These are phyloP conservation scores for Colletotrichum sp. DNA, from an alignment of 2,329 filamentous ascomycete species.

Conservation along the genomic window DNA sequence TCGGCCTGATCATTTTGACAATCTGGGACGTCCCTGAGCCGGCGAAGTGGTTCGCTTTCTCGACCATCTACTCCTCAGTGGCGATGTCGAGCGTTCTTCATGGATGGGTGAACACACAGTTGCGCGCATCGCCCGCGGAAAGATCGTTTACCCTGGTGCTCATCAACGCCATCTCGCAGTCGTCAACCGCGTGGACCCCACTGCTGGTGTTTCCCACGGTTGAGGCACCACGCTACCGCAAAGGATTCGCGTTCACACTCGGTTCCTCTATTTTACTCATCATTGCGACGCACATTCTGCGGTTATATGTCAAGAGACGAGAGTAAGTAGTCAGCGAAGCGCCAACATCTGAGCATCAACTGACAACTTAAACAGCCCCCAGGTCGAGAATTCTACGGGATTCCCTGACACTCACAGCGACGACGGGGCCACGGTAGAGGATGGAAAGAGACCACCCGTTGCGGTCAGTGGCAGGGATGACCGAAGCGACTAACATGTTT, in stretches of 20 bases:
- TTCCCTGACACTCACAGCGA: not conserved
- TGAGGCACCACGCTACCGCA: conserved; percentile 46
- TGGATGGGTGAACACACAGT: conserved; percentile 12
- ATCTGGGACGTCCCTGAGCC: conserved; percentile 62
- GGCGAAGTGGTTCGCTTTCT: conserved; percentile 58
- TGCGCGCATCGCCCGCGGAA: conserved; percentile 3
- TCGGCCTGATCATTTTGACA: conserved; percentile 44
- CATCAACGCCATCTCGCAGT: conserved; percentile 52
- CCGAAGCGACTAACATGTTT: not conserved
- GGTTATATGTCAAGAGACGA: conserved; percentile 2
- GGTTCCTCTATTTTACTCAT: conserved; percentile 6
- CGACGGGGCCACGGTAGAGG: not conserved
- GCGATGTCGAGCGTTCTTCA: conserved; percentile 13
- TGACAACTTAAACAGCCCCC: not conserved
- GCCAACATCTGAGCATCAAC: not conserved
- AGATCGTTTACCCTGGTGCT: conserved; percentile 11
- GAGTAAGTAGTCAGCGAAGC: not conserved
- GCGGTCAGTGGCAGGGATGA: not conserved
- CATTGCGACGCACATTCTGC: not conserved
- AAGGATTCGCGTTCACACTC: conserved; percentile 46
- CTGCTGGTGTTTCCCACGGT: conserved; percentile 54
- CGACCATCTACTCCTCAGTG: conserved; percentile 30
- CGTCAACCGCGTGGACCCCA: conserved; percentile 60
- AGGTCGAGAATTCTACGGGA: not conserved
- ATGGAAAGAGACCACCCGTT: not conserved